Base-by-base conservation (phyloP, 495 filamentous ascomycete genomes). In the Emericellopsis terricola region DNA sequence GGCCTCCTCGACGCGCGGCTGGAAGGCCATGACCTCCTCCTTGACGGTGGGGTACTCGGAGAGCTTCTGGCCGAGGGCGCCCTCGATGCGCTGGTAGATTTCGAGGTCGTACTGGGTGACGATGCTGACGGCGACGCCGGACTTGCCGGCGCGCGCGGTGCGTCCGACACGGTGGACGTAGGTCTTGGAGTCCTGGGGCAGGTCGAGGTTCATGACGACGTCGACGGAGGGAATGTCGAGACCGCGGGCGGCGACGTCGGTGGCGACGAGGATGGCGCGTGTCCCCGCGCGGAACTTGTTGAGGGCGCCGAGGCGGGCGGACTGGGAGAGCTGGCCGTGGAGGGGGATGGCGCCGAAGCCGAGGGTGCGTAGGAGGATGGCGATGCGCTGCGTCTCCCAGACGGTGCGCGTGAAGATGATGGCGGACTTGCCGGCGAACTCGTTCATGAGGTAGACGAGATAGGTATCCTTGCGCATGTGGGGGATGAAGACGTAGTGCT, bases 401-500 rank as follows among this genome's bases (percentile, higher is more conserved):
- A 97, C 80, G 0, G 91, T 96, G n/a, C 89, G 64, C 1, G 78
- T 81, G 60, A 97, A 97, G 40, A 94, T 69, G 45, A 97, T 92
- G 44, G 65, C 69, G 7, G 73, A 73, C 44, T 91, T 68, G n/a
- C 85, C 87, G 13, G 70, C 64, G 46, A 79, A 79, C 28, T 92
- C 82, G 49, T 84, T 85, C 37, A 89, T 66, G 3, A 97, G 62
- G 47, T 78, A 78, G 28, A 91, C 71, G 7, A 97, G 69, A 48
- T 94, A 93, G 31, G 78, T 58, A 49, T 97, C 89, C 59, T 97
- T 97, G 60, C 83, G 66, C 44, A 78, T 83, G 44, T 82, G 76
- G 0, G 87, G 89, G 31, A 92, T 67, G 58, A 94, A 82, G 33
- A 89, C 38, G 55, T 80, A 92, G 36, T 65, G 74, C 49, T 91